Percentiles rank a stretch among this genome's conserved stretches.
Evolutionary conservation across 768 basidiomycete genomes (phyloP).

Genomic region (Trametes coccinea): DNA sequence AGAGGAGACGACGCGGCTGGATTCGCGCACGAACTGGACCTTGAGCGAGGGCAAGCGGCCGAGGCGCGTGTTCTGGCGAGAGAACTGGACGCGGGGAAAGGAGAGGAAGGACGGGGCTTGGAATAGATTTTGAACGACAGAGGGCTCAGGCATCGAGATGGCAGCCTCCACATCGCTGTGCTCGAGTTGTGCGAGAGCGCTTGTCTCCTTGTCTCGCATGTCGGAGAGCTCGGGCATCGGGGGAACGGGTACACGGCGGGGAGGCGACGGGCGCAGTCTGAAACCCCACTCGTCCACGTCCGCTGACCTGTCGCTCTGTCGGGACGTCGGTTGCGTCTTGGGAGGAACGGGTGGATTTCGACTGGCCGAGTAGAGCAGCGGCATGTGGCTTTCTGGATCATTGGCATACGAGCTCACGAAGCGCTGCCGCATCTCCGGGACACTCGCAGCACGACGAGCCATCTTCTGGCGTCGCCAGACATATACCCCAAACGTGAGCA

Average conservation of each 20-base stretch:
- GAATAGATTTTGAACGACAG: not conserved
- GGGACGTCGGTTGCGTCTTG: conserved; percentile 5
- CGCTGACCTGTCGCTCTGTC: not conserved
- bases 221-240: conserved; percentile 2
- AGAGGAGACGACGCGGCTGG: conserved; percentile 10
- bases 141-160: conserved; percentile 3
- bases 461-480: conserved; percentile 15
- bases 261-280: conserved; percentile 1
- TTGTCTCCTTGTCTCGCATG: not conserved
- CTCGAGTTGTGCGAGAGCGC: not conserved
- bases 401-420: conserved; percentile 10
- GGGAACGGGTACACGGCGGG: conserved; percentile 8
- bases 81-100: conserved; percentile 4
- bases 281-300: conserved; percentile 7
- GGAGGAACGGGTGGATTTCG: conserved; percentile 1
- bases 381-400: conserved; percentile 13
- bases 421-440: conserved; percentile 16
- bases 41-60: conserved; percentile 16
- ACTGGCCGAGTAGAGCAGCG: not conserved
- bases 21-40: conserved; percentile 18
- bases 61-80: conserved; percentile 1
- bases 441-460: not conserved
- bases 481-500: conserved; percentile 11
- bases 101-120: not conserved
- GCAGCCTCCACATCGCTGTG: not conserved